Base-by-base conservation (phyloP, 768 basidiomycete species). In the Cystobasidium onofrii region DNA sequence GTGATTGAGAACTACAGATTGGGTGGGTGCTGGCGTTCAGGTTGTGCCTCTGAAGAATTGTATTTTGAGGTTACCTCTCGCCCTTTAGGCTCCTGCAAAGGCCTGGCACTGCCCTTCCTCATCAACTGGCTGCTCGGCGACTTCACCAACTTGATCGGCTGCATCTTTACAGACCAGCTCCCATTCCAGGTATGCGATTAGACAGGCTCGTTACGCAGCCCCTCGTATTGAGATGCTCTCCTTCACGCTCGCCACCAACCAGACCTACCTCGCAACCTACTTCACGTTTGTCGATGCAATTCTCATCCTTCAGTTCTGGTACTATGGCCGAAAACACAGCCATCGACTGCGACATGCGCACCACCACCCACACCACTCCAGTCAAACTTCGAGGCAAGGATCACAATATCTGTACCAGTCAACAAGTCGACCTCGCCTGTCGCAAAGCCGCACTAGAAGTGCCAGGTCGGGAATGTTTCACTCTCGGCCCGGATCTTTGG, bases 251-350 rank as follows among this genome's bases (percentile, higher is more conserved):
- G 13, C 52, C 1, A 63, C 36, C 23, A 12, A 12, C 1, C 71
- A 96, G 91, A 95, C 87, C 50, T 91, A 87, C 80, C 90, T 99
- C 55, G 95, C 96, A 1, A 84, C 85, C 0, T 99, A 99, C 81
- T 99, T 97, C 80, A 89, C 90, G 78, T 82, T 85, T 69, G 86
- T 98, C 64, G 96, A 99, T 81, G 82, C 87, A 63, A 83, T 84
- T 34, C 84, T 98, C 29, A 83, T 94, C 55, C 80, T 79, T 9
- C 95, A 99, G 80, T 98, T 88, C 82, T 83, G 88, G 78, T 90
- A 95, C 65, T 79, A 78, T 55, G 64, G 73, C 70, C n/a, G 65
- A 1, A 41, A 44, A 54, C 36, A 54, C 39, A 54, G n/a, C 25
- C 65, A 67, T 12, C 65, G 44, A 6, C 44, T n/a, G 31, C 65